phyloP scores from a whole-genome alignment of 225 moss, liverwort and hornwort species.

The Climacium dendroides region DNA sequence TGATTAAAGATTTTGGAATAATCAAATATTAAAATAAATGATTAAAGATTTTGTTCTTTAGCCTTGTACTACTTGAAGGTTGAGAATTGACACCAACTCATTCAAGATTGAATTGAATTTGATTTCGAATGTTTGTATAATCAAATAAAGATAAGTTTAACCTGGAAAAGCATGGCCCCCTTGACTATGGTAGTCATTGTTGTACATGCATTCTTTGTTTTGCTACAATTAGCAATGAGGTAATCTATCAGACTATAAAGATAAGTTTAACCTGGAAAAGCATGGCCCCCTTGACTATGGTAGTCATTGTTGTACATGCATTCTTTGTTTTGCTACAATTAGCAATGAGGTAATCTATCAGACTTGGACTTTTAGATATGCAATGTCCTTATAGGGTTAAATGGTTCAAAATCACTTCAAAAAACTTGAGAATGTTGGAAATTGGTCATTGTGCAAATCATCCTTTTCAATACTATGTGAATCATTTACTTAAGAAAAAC shows the following conservation, averaged over 20 bases:
- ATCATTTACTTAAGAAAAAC: too few species aligned
- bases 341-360: too few species aligned
- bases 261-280: accelerated
- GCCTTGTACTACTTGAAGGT: background rate
- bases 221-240: too few species aligned
- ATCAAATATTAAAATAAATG: background rate
- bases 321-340: too few species aligned
- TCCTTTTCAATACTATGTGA: too few species aligned
- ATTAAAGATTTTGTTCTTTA: background rate
- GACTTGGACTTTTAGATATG: too few species aligned
- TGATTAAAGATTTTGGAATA: background rate
- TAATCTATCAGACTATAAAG: background rate
- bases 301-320: too few species aligned
- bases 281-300: accelerated
- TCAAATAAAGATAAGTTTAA: background rate
- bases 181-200: accelerated
- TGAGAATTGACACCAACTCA: accelerated
- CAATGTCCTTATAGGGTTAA: background rate
- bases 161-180: accelerated
- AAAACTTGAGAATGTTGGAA: too few species aligned
- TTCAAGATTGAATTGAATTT: background rate
- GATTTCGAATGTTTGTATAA: background rate
- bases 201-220: too few species aligned
- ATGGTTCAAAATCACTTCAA: background rate
- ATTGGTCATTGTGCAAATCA: too few species aligned